Evolutionary conservation across 1,284 basidiomycete genomes (phyloP).

Genomic region (Filobasidium uniguttulatum): DNA sequence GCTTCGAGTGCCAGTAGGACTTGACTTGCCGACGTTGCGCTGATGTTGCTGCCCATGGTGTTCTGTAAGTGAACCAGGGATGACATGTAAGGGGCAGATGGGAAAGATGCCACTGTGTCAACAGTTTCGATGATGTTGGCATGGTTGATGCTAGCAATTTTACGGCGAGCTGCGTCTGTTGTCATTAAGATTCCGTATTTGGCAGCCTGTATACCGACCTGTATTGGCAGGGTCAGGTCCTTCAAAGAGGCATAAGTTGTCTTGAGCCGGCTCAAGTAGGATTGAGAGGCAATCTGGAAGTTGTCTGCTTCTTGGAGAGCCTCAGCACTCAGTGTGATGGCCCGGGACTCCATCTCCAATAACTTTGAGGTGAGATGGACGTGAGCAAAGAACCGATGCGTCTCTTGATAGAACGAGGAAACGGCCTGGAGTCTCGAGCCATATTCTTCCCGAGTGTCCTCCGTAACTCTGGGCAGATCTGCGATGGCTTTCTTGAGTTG

Average conservation of each 20-base stretch:
- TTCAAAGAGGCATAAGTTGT: constrained; percentile 40
- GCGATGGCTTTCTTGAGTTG: constrained; percentile 30
- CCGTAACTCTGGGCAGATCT: constrained; percentile 10
- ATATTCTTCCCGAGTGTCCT: not conserved
- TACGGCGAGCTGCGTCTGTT: constrained; percentile 19
- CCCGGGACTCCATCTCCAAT: constrained; percentile 21
- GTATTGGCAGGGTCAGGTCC: constrained; percentile 58
- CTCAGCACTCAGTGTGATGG: constrained; percentile 15
- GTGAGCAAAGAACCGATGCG: constrained; percentile 49
- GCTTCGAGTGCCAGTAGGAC: constrained; percentile 14
- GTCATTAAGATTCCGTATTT: constrained; percentile 59
- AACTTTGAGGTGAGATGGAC: constrained; percentile 24
- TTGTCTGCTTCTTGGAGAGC: constrained; percentile 30
- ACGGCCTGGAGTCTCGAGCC: constrained; percentile 3
- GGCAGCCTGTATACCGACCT: constrained; percentile 49
- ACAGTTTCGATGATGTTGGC: constrained; percentile 18
- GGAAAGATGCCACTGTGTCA: constrained; percentile 24
- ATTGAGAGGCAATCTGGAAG: constrained; percentile 36
- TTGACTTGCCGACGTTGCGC: constrained; percentile 18
- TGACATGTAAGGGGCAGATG: constrained; percentile 21
- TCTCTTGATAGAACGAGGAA: constrained; percentile 62
- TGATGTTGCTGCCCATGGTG: constrained; percentile 12
- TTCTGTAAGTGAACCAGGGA: constrained; percentile 9
- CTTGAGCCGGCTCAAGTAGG: constrained; percentile 40
- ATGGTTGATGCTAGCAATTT: constrained; percentile 8